Evolutionary conservation across 2,329 filamentous ascomycete species (phyloP).

Genomic region (Sporothrix humicola): DNA sequence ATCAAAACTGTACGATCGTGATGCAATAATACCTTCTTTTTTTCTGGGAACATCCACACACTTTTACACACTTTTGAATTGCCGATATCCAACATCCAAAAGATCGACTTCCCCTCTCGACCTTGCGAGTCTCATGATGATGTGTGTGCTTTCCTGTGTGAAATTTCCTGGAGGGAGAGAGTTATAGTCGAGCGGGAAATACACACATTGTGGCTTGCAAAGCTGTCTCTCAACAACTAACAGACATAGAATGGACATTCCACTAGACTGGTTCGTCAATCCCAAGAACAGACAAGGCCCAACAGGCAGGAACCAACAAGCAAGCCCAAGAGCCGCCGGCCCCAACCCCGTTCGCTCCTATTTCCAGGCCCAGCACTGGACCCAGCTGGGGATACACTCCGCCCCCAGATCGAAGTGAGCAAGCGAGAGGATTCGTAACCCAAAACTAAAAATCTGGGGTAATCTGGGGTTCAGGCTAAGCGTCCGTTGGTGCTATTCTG

Average conservation of each 20-base stretch:
- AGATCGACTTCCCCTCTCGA: not conserved
- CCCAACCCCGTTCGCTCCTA: not conserved
- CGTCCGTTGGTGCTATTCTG: not conserved
- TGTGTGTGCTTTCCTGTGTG: not conserved
- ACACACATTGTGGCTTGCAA: not conserved
- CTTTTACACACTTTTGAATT: not conserved
- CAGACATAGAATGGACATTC: not conserved
- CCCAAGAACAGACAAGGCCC: constrained; percentile 1
- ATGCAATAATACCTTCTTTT: not conserved
- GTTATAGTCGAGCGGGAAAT: constrained; percentile 10
- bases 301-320: not conserved
- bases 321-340: too few relatives aligned
- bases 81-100: not conserved
- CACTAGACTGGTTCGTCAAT: not conserved
- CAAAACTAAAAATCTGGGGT: not conserved
- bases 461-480: not conserved
- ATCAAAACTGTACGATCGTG: constrained; percentile 17
- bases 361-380: not conserved
- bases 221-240: not conserved
- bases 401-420: not conserved
- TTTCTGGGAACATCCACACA: not conserved
- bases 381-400: not conserved
- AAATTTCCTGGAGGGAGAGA: not conserved
- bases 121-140: not conserved
- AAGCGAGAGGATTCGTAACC: not conserved